Evolutionary conservation across 805 yeast species (phyloP), one percentile per base, ranked within the genome.

Genomic region (Schizosaccharomyces octosporus): DNA sequence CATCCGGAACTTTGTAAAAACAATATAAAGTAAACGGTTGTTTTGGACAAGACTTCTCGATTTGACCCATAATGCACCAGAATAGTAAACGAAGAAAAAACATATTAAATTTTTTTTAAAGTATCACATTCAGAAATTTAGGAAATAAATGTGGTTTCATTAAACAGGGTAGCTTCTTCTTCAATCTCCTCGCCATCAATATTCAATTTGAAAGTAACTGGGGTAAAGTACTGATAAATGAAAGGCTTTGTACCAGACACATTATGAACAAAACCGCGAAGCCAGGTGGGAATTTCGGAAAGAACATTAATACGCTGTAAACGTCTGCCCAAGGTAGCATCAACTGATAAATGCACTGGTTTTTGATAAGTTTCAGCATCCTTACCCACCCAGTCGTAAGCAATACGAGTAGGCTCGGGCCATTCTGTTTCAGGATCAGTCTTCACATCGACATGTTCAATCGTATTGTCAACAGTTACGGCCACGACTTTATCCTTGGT

Each of bases 171-270:
- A 59, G 95, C 94, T 69, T 84, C 90, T 59, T 66, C 69, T 59
- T 69, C 69, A 61, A 68, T 69, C 58, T 72, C 70, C 39, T 75
- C 77, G 62, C 72, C 79, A 42, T 72, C 71, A 17, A 70, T 73
- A 41, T 64, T 65, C 61, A 74, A 67, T 64, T 72, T 75, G 64
- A 85, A 74, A 5, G 74, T 71, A 69, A 83, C 74, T 62, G 79
- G 78, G 70, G 86, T 83, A 70, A 84, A 79, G 74, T 81, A 93
- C 75, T 93, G 97, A 73, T 89, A 93, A 68, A 93, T 90, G 75
- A 80, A 90, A n/a, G 98, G 98, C 70, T 84, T 86, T 32, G 97
- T 83, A 60, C 97, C 98, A 17, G 93, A 93, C 62, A 90, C 94
- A 63, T 95, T 95, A 64, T 89, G 81, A 58, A 87, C 97, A 63